Conservation (phyloP, 345 rosid genomes). For the Euphorbia lathyris region DNA sequence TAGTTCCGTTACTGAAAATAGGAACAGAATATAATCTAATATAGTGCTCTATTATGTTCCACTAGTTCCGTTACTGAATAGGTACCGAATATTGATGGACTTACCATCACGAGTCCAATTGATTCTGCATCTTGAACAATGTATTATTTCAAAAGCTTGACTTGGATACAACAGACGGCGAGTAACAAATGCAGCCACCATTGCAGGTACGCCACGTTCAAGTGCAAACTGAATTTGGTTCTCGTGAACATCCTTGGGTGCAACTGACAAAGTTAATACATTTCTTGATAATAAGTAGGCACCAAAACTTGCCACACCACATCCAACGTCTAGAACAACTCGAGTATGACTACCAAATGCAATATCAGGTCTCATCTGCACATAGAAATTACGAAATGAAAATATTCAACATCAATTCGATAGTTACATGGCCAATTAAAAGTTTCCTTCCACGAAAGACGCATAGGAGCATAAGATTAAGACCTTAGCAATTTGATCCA, state of each 20-base stretch:
- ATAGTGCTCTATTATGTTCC: not conserved
- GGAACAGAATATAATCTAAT: not conserved
- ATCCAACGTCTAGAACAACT: conserved; percentile 83
- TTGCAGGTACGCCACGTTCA: conserved; percentile 98
- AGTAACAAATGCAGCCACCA: conserved; percentile 93
- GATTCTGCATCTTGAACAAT: conserved; percentile 97
- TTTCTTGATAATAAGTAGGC: conserved; percentile 78
- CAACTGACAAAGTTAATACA: conserved; percentile 81
- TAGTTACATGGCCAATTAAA: not conserved
- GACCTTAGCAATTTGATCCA: conserved; percentile 85
- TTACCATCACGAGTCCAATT: conserved; percentile 99
- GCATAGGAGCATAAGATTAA: not conserved
- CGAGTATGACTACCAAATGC: conserved; percentile 71
- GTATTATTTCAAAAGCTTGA: conserved; percentile 95
- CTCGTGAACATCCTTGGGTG: conserved; percentile 99
- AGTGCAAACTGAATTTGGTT: conserved; percentile 99
- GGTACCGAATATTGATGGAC: conserved; percentile 10
- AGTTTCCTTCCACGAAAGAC: not conserved
- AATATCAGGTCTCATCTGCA: conserved; percentile 80
- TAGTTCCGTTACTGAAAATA: conserved; percentile 4
- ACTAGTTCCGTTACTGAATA: conserved; percentile 6
- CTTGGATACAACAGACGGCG: conserved; percentile 74
- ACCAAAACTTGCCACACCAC: conserved; percentile 99
- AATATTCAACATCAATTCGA: conserved; percentile 17
- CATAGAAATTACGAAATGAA: conserved; percentile 13